phyloP scores from a whole-genome alignment of 768 basidiomycete genomes.

The Leucocoprinus leucothites region DNA sequence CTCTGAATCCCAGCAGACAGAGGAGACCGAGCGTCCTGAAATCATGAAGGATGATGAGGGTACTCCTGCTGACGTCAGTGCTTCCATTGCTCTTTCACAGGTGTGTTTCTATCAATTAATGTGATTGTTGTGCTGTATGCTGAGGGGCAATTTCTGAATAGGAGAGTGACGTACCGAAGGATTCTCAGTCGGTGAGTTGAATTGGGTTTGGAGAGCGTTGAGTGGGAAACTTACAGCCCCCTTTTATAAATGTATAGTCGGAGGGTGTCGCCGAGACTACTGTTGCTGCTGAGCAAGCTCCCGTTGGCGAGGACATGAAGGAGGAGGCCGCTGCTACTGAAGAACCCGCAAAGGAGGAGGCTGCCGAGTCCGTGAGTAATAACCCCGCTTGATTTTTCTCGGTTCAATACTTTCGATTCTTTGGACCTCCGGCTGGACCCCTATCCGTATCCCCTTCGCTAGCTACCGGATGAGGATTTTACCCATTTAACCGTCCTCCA shows the following conservation, averaged over 20 bases:
- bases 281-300: slow-evolving; percentile 5
- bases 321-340: neutral
- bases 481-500: neutral
- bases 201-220: neutral
- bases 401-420: too few relatives aligned
- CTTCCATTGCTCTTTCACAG: slow-evolving; percentile 28
- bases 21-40: slow-evolving; percentile 18
- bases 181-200: slow-evolving; percentile 22
- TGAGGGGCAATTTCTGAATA: slow-evolving; percentile 6
- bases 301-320: slow-evolving; percentile 1
- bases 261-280: neutral
- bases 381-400: neutral
- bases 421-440: too few relatives aligned
- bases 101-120: slow-evolving; percentile 17
- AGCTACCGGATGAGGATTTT: too few relatives aligned
- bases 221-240: neutral
- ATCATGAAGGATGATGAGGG: slow-evolving; percentile 39
- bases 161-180: slow-evolving; percentile 26
- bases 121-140: slow-evolving; percentile 2
- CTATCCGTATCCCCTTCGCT: too few relatives aligned
- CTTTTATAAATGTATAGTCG: neutral
- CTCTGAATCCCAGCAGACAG: slow-evolving; percentile 4
- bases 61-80: slow-evolving; percentile 32
- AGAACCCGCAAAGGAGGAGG: neutral
- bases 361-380: slow-evolving; percentile 1